Evolutionary conservation across 495 filamentous ascomycete species (phyloP).

Genomic region (Aspergillus sclerotiicarbonarius): DNA sequence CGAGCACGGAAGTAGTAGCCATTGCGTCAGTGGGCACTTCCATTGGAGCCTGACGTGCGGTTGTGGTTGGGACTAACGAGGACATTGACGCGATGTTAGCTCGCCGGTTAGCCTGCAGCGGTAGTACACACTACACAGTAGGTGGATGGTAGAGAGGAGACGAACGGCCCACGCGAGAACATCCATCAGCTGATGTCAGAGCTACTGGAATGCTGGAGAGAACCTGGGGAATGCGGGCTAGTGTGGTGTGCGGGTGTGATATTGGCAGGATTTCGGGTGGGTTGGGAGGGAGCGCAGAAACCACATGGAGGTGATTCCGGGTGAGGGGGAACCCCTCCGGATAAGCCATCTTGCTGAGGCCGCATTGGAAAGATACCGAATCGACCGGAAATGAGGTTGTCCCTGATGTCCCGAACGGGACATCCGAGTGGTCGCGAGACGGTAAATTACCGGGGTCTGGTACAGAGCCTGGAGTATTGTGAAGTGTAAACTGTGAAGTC

Average conservation of each 20-base stretch:
- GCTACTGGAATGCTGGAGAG: constrained; percentile 7
- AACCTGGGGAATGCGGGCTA: constrained; percentile 5
- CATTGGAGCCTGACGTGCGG: constrained; percentile 7
- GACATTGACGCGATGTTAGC: too few relatives aligned
- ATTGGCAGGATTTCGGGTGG: too few relatives aligned
- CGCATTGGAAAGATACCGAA: neutral
- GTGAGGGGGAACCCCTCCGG: too few relatives aligned
- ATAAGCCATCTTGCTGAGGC: neutral
- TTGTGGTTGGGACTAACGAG: constrained; percentile 1
- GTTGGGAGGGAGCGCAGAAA: neutral
- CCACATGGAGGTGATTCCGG: too few relatives aligned
- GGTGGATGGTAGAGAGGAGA: constrained; percentile 11
- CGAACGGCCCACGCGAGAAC: constrained; percentile 18
- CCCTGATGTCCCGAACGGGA: neutral
- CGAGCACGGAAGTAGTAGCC: neutral
- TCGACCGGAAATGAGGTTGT: neutral
- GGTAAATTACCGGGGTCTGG: neutral
- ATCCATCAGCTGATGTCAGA: constrained; percentile 13
- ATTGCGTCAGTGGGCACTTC: neutral
- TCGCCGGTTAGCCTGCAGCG: neutral
- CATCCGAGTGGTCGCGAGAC: neutral
- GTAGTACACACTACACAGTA: neutral
- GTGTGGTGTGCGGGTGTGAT: neutral
- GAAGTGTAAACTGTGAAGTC: too few relatives aligned
- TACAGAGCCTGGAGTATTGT: too few relatives aligned